Conservation (phyloP, 2,329 filamentous ascomycete species). For the Talaromyces sp. region DNA sequence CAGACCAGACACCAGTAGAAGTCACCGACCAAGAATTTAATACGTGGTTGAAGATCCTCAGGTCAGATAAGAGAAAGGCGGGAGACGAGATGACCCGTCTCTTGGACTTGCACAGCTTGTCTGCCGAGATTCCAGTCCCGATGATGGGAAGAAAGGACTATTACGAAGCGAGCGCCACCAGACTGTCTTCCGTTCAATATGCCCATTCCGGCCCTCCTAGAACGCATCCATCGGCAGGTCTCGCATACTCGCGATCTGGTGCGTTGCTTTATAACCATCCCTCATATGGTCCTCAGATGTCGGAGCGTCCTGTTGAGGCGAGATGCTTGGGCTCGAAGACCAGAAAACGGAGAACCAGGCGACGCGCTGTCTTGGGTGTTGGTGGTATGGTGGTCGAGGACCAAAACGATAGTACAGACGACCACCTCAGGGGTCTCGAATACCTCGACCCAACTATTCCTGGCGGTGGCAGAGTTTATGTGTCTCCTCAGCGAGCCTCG, state of each 20-base stretch:
- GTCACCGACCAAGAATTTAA: constrained; percentile 43
- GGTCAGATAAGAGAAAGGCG: constrained; percentile 40
- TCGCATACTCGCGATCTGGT: constrained; percentile 55
- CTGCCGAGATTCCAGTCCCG: constrained; percentile 31
- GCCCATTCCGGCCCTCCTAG: constrained; percentile 47
- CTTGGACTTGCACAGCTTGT: constrained; percentile 49
- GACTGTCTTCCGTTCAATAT: constrained; percentile 38
- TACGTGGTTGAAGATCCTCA: constrained; percentile 40
- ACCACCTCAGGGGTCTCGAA: constrained; percentile 33
- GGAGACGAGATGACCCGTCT: constrained; percentile 50
- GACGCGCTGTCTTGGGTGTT: constrained; percentile 34
- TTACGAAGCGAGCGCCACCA: constrained; percentile 31
- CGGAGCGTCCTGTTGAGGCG: constrained; percentile 49
- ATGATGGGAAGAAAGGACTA: constrained; percentile 25
- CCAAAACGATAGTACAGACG: constrained; percentile 25
- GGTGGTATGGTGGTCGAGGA: constrained; percentile 39
- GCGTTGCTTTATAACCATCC: constrained; percentile 56
- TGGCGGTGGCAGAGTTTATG: constrained; percentile 51
- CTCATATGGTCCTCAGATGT: constrained; percentile 53
- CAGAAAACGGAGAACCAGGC: constrained; percentile 25
- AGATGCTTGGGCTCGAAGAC: constrained; percentile 51
- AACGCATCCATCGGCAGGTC: constrained; percentile 61
- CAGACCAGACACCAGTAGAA: constrained; percentile 19
- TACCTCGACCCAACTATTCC: constrained; percentile 39
- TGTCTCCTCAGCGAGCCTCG: constrained; percentile 42